Evolutionary conservation across 768 basidiomycete genomes (phyloP), one percentile per base, ranked within the genome.

Genomic region (Mycena chlorophos): DNA sequence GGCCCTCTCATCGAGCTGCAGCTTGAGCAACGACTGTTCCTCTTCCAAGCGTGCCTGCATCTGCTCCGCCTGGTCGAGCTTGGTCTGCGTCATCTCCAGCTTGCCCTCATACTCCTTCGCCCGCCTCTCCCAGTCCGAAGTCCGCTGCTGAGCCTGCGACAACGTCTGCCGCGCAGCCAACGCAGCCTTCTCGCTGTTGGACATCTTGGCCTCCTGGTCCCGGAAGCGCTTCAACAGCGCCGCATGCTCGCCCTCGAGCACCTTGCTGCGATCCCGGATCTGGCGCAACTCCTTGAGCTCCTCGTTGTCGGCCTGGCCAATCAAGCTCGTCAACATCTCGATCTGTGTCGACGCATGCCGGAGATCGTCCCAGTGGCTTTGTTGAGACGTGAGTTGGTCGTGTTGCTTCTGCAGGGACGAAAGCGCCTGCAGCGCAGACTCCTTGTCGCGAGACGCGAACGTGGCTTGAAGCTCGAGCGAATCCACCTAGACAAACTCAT

Each of bases 111-210:
- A 78, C 58, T 89, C 87, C 63, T 85, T 85, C 19, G 88, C 83
- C 22, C 85, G 85, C 58, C 81, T 81, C 70, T 94, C 91, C 89
- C 88, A 92, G 63, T 94, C 91, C 3, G 81, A 72, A 2, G 88
- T 81, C 23, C 88, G 88, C 66, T 91, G 88, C 57, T 92, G 87
- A 20, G 87, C 85, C 59, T 88, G 85, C 20, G 78, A 70, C 26
- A 92, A 76, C 66, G 71, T 87, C 66, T 89, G 85, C 39, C 83
- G 82, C 2, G 82, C 77, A 17, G 84, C 70, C 22, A 71, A 71
- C 1, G 83, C 75, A 12, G 83, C 73, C 50, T 83, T 81, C 43
- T 93, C 89, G 63, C 74, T 82, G 62, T 81, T 87, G 25, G 76
- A 66, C 2, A 78, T 60, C 65, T 84, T 88, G 48, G 63, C 73